Conservation (phyloP, 2,329 filamentous ascomycete genomes). For the Monilinia fructigena region DNA sequence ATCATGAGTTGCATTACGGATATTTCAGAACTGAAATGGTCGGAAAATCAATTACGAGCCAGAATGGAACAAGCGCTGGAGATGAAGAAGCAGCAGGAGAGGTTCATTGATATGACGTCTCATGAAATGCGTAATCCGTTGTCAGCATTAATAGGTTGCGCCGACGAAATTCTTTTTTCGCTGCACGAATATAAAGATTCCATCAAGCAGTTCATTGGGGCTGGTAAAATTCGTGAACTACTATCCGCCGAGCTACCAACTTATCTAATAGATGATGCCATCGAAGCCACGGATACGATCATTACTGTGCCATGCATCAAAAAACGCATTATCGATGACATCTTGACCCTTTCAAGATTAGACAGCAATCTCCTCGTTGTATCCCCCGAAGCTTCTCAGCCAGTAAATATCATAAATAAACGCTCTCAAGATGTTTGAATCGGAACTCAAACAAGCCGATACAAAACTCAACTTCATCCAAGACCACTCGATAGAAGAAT, state of each 20-base stretch:
- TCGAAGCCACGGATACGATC: constrained; percentile 79
- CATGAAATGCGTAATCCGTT: constrained; percentile 76
- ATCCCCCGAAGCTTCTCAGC: constrained; percentile 67
- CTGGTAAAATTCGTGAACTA: constrained; percentile 39
- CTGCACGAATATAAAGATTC: constrained; percentile 64
- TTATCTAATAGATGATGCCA: constrained; percentile 57
- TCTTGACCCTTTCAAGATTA: constrained; percentile 65
- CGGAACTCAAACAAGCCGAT: constrained; percentile 66
- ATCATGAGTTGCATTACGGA: constrained; percentile 80
- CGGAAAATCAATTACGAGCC: constrained; percentile 34
- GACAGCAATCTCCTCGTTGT: constrained; percentile 69
- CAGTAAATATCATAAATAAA: constrained; percentile 63
- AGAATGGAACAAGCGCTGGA: constrained; percentile 54
- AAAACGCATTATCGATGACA: constrained; percentile 66
- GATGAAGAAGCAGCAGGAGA: constrained; percentile 68
- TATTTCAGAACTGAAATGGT: constrained; percentile 79
- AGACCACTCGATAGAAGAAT: constrained; percentile 57
- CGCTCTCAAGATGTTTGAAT: constrained; percentile 75
- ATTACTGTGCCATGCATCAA: constrained; percentile 71
- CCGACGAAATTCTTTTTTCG: constrained; percentile 49
- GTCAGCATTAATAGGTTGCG: constrained; percentile 71
- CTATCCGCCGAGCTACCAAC: constrained; percentile 37
- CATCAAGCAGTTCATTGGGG: constrained; percentile 49
- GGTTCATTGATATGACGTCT: constrained; percentile 73
- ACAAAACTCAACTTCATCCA: constrained; percentile 65